Conservation (phyloP, 2,329 filamentous ascomycete genomes). For the Helminthosporium solani region DNA sequence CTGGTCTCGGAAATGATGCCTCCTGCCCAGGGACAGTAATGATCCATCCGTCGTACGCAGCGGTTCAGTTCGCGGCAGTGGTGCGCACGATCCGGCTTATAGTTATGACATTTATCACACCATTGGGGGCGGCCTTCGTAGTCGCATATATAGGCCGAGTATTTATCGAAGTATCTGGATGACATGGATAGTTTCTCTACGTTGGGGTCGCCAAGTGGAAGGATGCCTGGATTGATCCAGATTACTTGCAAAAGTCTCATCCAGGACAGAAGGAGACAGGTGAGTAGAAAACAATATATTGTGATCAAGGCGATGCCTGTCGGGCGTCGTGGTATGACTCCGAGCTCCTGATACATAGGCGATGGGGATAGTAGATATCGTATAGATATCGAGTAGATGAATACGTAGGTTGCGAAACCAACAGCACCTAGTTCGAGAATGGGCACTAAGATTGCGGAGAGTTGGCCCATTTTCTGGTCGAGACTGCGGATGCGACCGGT, state of each 20-base stretch:
- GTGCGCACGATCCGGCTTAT: slow-evolving; percentile 85
- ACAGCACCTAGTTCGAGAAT: slow-evolving; percentile 65
- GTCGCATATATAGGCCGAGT: slow-evolving; percentile 82
- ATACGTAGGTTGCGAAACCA: slow-evolving; percentile 69
- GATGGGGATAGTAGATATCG: slow-evolving; percentile 65
- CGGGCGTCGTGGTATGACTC: slow-evolving; percentile 47
- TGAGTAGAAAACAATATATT: slow-evolving; percentile 70
- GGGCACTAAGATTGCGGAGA: slow-evolving; percentile 68
- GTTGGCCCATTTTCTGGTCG: slow-evolving; percentile 51
- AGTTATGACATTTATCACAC: slow-evolving; percentile 80
- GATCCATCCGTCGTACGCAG: slow-evolving; percentile 89
- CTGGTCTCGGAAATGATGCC: slow-evolving; percentile 83
- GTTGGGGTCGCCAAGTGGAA: slow-evolving; percentile 58
- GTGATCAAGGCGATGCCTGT: slow-evolving; percentile 69
- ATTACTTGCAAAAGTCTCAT: slow-evolving; percentile 69
- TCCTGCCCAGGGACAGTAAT: slow-evolving; percentile 95
- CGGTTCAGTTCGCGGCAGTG: slow-evolving; percentile 80
- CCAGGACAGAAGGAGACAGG: slow-evolving; percentile 68
- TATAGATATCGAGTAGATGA: slow-evolving; percentile 63
- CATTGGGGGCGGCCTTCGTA: slow-evolving; percentile 76
- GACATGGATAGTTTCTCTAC: slow-evolving; percentile 30
- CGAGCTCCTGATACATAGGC: slow-evolving; percentile 26
- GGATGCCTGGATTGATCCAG: slow-evolving; percentile 69
- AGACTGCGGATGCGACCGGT: slow-evolving; percentile 12
- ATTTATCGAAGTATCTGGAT: slow-evolving; percentile 65